Base-by-base conservation (phyloP, 257 asterid genomes). In the Thymus mandschuricus region DNA sequence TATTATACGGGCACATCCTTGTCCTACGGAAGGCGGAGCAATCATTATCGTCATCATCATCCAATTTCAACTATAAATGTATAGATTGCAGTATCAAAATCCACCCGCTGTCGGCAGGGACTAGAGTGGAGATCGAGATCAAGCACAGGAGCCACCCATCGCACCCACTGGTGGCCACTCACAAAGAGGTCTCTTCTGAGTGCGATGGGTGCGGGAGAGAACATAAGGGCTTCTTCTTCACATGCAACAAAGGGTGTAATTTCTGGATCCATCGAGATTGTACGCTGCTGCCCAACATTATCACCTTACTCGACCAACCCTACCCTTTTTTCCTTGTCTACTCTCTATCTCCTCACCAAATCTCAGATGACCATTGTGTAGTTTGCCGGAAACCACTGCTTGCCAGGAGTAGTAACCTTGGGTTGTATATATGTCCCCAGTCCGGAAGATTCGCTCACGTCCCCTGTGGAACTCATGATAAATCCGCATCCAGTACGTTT, bases 241-340 rank as follows among this genome's bases (percentile, higher is more conserved):
- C 11, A 35, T 3, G 8, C 44, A 54, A 64, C 41, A n/a, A 29
- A 30, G 45, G 8, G 3, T 69, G 74, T 4, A 13, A 69, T 56
- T 69, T 69, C 45, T 55, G 66, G 66, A 57, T 69, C 43, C 74
- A 69, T 43, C 56, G 8, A 43, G 57, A 69, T 57, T 69, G 74
- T 6, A 13, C 66, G 29, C 2, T 57, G 4, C 4, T 56, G 74
- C 74, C 74, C 15, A 28, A 10, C 46, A 0, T 8, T n/a, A 28
- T 56, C 6, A 41, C n/a, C 1, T 6, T 69, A 9, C 21, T 0
- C 0, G 0, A 6, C 41, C 15, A 29, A 6, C 57, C 45, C 4
- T 8, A 56, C 2, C 46, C 65, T 27, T 69, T 21, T 5, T 28
- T 69, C 29, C 74, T 69, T 11, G 9, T 57, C 1, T 55, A 54